Base-by-base conservation (phyloP, 2,329 filamentous ascomycete genomes). In the Elsinoe fawcettii region DNA sequence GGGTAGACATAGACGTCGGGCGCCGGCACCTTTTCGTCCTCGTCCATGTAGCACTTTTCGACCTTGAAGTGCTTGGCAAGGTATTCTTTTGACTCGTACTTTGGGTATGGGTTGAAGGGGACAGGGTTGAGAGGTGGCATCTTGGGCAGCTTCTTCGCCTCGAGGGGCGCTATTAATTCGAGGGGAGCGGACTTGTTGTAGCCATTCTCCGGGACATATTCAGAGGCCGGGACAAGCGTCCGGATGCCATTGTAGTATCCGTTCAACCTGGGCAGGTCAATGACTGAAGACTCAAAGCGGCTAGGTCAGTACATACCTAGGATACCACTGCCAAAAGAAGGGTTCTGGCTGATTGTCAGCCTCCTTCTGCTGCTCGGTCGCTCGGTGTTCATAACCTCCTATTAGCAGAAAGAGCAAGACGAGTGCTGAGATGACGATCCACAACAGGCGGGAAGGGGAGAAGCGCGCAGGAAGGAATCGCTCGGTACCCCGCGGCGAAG, bases 1-100 rank as follows among this genome's bases (percentile, higher is more conserved):
- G 78, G 74, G 63, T 87, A 89, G 1, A 82, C 85, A 66, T 82
- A 87, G 23, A 87, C 70, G 60, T 85, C 80, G 0, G 86, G 86
- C 0, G 77, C 77, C 0, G 71, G 64, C 2, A 84, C 68, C 27
- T 74, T 81, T 43, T 81, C 77, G 12, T 80, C 77, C 18, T 74
- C 72, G 63, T 88, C 84, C 30, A 88, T 73, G 63, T 79, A 87
- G 71, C 86, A 89, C 6, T 75, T 74, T 60, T 80, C 73, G 12
- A 85, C 79, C 16, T 75, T 71, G 55, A 79, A 73, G 62, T 82
- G 75, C 39, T 76, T 71, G 59, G 72, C 71, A 44, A 74, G 73
- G 65, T 76, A 77, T 54, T 71, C 69, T 58, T 65, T 63, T 5
- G 73, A 73, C 16, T 66, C 62, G 62, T 69, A 76, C 57, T 74